Evolutionary conservation across 148 eudicot species (phyloP).

Genomic region (Spergularia marina): DNA sequence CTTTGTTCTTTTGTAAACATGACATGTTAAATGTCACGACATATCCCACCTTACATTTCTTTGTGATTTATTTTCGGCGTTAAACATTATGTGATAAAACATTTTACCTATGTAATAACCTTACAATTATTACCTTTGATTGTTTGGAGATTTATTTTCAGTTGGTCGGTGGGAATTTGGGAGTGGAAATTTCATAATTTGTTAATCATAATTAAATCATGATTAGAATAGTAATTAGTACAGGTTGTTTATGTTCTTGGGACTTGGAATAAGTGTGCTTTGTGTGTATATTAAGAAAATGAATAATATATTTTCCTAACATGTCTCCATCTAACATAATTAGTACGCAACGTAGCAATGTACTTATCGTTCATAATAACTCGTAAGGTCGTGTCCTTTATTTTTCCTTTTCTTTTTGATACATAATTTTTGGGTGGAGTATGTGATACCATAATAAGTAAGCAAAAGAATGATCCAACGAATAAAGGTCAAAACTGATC

Average conservation of each 20-base stretch:
- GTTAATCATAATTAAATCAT: neutral
- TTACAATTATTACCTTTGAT: neutral
- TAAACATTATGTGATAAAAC: too few relatives aligned
- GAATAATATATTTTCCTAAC: neutral
- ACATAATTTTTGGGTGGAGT: neutral
- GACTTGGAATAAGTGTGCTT: constrained; percentile 2
- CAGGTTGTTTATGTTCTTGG: neutral
- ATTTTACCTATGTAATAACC: too few relatives aligned
- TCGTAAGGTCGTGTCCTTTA: too few relatives aligned
- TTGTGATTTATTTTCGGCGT: neutral
- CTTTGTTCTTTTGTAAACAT: too few relatives aligned
- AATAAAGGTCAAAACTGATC: neutral
- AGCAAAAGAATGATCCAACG: constrained; percentile 19
- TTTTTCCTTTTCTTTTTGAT: too few relatives aligned
- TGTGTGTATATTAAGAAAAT: neutral
- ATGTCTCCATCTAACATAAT: neutral
- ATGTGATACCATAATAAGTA: neutral
- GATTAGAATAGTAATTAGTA: too few relatives aligned
- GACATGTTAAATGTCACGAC: too few relatives aligned
- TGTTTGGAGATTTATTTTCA: neutral
- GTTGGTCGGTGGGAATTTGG: constrained; percentile 11
- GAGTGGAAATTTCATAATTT: neutral
- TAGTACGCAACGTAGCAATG: too few relatives aligned
- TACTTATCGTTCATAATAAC: too few relatives aligned
- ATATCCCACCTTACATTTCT: neutral